Evolutionary conservation across 164 flowering plant genomes (phyloP), one percentile per base, ranked within the genome.

Genomic region (Stephania yunnanensis): DNA sequence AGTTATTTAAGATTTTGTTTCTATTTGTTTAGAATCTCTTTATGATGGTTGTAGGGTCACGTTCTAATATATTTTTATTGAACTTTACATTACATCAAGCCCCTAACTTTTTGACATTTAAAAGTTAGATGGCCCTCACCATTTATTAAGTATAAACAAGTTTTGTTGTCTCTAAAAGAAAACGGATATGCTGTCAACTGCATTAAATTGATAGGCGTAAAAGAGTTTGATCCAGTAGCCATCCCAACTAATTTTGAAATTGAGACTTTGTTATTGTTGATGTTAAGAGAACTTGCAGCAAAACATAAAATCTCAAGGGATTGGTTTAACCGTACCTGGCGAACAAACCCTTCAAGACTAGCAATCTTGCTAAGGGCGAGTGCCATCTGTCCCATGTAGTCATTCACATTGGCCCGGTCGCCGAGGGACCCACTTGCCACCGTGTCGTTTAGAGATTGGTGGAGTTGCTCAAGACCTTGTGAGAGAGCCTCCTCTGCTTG

Each of bases 401-500:
- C 73, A 1, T 68, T 79, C 15, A 81, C 83, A 19, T 79, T 68
- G 70, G 78, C 13, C 20, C 86, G 90, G 13, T 90, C 96, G 65
- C 82, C 69, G 31, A 86, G 72, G 13, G 90, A 83, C 2, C 87
- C 90, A 8, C 78, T 75, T 22, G 97, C 88, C 12, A 95, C 81
- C 42, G 95, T 94, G 69, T 94, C 97, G 6, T 89, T 78, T 10
- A 96, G 84, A 22, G 98, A 92, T 74, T 94, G 95, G 19, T 94
- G 97, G 58, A 96, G 90, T 77, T 92, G 97, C 5, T 96, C 97
- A 7, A 89, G 82, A n/a, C 98, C 99, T 75, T 94, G 99, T 0
- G 91, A 80, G 6, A 96, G 90, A 2, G 98, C 99, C 76, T 96
- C 99, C 76, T 96, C 98, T 17, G 98, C 97, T 74, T 94, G 97